Conservation (phyloP, 2,329 filamentous ascomycete genomes). For the Pyrenophora tritici-repentis region DNA sequence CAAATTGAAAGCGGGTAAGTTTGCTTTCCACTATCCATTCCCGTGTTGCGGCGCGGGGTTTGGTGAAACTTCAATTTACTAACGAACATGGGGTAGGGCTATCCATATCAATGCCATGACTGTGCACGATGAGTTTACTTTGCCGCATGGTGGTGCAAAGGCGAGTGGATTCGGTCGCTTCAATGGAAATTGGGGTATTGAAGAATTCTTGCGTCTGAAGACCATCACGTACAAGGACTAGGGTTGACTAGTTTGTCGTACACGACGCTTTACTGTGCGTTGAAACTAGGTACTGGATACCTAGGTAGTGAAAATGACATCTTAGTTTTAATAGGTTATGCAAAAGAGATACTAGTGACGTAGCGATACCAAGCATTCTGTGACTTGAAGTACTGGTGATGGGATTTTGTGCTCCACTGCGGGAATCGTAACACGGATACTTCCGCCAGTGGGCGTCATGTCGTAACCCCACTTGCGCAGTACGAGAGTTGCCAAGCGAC, state of each 20-base stretch:
- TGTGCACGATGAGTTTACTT: slow-evolving; percentile 54
- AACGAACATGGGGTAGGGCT: slow-evolving; percentile 36
- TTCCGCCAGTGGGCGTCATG: no score
- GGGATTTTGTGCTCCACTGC: no score
- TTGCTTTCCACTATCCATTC: neutral
- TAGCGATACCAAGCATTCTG: no score
- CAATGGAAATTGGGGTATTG: slow-evolving; percentile 52
- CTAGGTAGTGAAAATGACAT: neutral
- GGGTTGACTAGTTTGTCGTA: neutral
- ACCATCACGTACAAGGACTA: slow-evolving; percentile 49
- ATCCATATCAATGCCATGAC: slow-evolving; percentile 59
- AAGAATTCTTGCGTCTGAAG: slow-evolving; percentile 54
- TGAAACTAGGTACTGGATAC: neutral
- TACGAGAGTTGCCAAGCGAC: no score
- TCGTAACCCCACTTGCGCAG: no score
- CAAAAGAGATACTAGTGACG: no score
- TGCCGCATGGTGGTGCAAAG: slow-evolving; percentile 58
- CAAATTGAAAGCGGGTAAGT: slow-evolving; percentile 62
- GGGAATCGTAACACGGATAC: no score
- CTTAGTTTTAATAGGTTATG: neutral
- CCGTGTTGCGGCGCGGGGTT: no score
- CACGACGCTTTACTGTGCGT: no score
- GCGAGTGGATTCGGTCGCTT: slow-evolving; percentile 56
- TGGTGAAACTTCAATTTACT: neutral
- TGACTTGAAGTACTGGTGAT: no score